These are phyloP conservation scores for Dryas drummondii DNA, from an alignment of 306 rosid species.

Conservation along the genomic window DNA sequence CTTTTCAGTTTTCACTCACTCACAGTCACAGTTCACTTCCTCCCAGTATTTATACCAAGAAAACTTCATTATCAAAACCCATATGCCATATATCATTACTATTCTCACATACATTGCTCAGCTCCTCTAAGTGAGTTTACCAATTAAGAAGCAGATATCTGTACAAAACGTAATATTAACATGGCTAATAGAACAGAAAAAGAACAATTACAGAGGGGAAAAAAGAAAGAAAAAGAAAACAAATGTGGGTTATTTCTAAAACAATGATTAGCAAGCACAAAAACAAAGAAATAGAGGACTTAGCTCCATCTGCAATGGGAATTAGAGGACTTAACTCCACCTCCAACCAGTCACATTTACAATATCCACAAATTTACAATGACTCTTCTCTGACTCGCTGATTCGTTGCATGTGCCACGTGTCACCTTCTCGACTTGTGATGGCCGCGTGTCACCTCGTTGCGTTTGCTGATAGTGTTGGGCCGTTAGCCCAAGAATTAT, in stretches of 20 bases:
- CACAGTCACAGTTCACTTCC: not conserved
- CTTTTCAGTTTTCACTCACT: not conserved
- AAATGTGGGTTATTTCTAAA: too few species aligned
- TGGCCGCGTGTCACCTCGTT: not conserved
- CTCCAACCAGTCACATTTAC: too few species aligned
- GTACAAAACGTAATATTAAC: not conserved
- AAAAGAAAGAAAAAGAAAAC: too few species aligned
- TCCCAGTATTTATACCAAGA: not conserved
- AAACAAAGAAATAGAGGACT: not conserved
- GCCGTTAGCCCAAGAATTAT: too few species aligned
- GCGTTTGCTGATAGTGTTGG: too few species aligned
- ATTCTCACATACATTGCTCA: not conserved
- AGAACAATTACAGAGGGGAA: too few species aligned
- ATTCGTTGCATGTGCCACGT: not conserved
- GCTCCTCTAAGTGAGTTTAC: too few species aligned
- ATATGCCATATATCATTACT: not conserved
- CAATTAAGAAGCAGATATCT: not conserved
- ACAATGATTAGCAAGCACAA: not conserved
- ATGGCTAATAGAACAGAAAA: not conserved
- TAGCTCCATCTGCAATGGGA: not conserved
- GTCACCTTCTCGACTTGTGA: not conserved
- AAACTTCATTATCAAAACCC: not conserved
- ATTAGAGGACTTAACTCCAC: not conserved
- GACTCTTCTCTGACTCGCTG: too few species aligned
- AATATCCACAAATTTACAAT: too few species aligned